A percentile compares a stretch with the other conserved stretches of the same genome.
Evolutionary conservation across 768 basidiomycete species (phyloP).

Genomic region (Termitomyces sp.): DNA sequence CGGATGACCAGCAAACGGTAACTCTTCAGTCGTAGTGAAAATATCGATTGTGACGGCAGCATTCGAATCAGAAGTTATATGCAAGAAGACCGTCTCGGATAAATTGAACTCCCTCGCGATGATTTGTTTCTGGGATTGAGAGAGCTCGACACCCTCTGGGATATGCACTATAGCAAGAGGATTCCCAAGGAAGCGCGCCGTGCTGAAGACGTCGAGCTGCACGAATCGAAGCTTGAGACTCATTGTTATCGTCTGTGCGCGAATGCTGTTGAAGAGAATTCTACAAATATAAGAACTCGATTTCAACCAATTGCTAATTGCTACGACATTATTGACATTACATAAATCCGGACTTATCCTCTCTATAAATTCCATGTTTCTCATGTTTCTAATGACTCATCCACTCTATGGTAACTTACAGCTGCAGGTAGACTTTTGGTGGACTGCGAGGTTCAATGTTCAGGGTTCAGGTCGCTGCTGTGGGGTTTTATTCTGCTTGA

Average conservation of each 20-base stretch:
- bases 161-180: slow-evolving; percentile 39
- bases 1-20: slow-evolving; percentile 42
- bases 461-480: too few relatives aligned
- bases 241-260: slow-evolving; percentile 1
- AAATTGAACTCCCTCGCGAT: slow-evolving; percentile 45
- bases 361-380: neutral
- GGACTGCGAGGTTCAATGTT: too few relatives aligned
- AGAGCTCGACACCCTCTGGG: slow-evolving; percentile 19
- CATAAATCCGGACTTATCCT: neutral
- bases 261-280: too few relatives aligned
- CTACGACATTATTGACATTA: too few relatives aligned
- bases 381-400: too few relatives aligned
- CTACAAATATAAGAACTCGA: too few relatives aligned
- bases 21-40: slow-evolving; percentile 31
- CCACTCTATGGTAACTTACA: too few relatives aligned
- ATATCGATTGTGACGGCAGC: slow-evolving; percentile 30
- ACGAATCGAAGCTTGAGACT: slow-evolving; percentile 18
- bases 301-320: too few relatives aligned
- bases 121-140: slow-evolving; percentile 33
- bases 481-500: too few relatives aligned
- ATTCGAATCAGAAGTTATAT: slow-evolving; percentile 20
- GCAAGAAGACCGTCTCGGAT: slow-evolving; percentile 42
- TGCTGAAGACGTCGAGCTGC: slow-evolving; percentile 39
- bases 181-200: slow-evolving; percentile 33
- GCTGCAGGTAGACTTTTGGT: too few relatives aligned